A percentile compares a stretch with the other conserved stretches of the same genome.
phyloP scores from a whole-genome alignment of 768 basidiomycete species.

The Brasilioporus rufonigricans region DNA sequence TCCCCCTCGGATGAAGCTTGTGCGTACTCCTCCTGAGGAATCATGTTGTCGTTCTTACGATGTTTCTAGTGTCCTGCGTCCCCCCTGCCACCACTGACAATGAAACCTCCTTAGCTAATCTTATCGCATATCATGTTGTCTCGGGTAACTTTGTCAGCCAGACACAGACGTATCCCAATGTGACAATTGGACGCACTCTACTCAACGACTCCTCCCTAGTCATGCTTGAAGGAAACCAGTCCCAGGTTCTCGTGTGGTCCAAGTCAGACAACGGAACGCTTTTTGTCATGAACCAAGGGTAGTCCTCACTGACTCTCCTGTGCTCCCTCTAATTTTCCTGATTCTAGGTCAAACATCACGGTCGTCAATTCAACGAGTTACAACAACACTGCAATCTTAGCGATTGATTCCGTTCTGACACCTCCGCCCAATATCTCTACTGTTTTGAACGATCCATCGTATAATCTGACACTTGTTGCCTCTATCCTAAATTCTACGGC shows the following conservation, averaged over 20 bases:
- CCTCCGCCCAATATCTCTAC: constrained; percentile 48
- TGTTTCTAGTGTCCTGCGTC: constrained; percentile 4
- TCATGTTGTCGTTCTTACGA: constrained; percentile 1
- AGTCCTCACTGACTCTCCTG: constrained; percentile 8
- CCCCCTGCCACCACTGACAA: constrained; percentile 27
- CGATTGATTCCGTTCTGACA: constrained; percentile 48
- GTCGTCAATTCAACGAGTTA: constrained; percentile 39
- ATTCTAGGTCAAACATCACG: constrained; percentile 31
- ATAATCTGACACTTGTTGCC: constrained; percentile 39
- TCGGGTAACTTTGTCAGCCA: constrained; percentile 46
- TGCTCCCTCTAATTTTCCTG: background rate
- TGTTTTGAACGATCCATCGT: constrained; percentile 36
- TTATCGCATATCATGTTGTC: constrained; percentile 58
- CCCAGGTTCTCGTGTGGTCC: constrained; percentile 55
- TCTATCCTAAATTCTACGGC: constrained; percentile 14
- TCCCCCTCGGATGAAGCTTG: constrained; percentile 57
- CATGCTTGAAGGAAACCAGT: constrained; percentile 53
- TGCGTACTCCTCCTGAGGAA: constrained; percentile 33
- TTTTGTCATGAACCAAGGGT: constrained; percentile 51
- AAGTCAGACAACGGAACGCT: constrained; percentile 37
- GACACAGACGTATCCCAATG: constrained; percentile 48
- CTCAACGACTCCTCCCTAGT: constrained; percentile 49
- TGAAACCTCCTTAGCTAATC: constrained; percentile 39
- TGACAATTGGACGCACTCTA: constrained; percentile 64
- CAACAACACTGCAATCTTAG: constrained; percentile 44